phyloP scores from a whole-genome alignment of 306 rosid genomes.

The Ormosia semicastrata region DNA sequence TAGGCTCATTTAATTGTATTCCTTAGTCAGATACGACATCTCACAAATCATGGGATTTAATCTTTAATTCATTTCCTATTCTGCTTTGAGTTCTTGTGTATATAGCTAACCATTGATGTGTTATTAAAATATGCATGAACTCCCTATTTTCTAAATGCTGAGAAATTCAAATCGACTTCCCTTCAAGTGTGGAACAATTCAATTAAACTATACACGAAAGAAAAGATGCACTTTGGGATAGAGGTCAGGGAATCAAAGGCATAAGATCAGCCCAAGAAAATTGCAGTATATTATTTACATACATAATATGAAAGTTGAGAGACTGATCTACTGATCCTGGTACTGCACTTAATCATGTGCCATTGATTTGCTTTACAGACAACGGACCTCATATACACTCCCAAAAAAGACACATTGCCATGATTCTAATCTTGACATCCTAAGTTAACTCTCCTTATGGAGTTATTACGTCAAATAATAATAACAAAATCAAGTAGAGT shows the following conservation, averaged over 20 bases:
- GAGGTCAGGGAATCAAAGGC: background rate
- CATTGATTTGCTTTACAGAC: conserved; percentile 49
- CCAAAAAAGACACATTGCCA: conserved; percentile 34
- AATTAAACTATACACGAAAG: background rate
- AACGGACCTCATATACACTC: conserved; percentile 46
- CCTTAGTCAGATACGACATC: no score
- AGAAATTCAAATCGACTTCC: background rate
- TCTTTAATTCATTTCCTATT: no score
- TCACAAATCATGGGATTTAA: no score
- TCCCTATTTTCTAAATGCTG: no score
- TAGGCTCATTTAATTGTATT: no score
- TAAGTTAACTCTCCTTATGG: conserved; percentile 34
- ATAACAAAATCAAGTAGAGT: conserved; percentile 19
- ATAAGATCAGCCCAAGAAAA: conserved; percentile 21
- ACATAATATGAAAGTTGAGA: conserved; percentile 36
- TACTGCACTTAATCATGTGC: conserved; percentile 57
- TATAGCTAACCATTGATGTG: no score
- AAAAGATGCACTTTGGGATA: background rate
- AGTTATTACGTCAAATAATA: conserved; percentile 35
- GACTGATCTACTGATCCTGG: conserved; percentile 32
- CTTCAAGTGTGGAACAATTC: background rate
- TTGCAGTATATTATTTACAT: conserved; percentile 73
- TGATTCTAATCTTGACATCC: conserved; percentile 39
- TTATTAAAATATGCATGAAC: no score
- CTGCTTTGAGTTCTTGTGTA: no score